Evolutionary conservation across 805 yeast genomes (phyloP), one percentile per base, ranked within the genome.

Genomic region (Ogataea nonfermentans): DNA sequence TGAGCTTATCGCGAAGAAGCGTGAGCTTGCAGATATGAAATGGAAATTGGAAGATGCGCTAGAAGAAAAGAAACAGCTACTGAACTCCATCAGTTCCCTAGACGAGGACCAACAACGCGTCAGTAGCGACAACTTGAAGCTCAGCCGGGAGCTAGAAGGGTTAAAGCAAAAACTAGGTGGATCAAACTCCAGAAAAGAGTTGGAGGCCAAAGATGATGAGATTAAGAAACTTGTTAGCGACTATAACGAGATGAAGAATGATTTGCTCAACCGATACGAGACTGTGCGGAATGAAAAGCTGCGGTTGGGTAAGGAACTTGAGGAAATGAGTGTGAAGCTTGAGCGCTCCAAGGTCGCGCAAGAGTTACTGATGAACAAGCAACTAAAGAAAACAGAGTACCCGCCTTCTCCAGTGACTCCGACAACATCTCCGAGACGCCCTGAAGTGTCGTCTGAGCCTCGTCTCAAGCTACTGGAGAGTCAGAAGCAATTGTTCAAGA

Each of bases 401-500:
- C 56, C 65, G 11, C 41, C 55, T 2, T 52, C 55, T 9, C 57
- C 56, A 4, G 45, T 47, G 14, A 48, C 61, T 15, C 55, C 61
- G n/a, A 33, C 50, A 6, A 29, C 28, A 4, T 28, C 37, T 10
- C 37, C 29, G 16, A 23, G 23, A 23, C 14, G 14, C 13, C 26
- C 8, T 2, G 37, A 28, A 13, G 37, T 24, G 17, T n/a, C 24
- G 2, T 4, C 30, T 2, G 30, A 28, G 20, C 37, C 28, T 9
- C 24, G 34, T 4, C 22, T 56, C 13, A 52, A 46, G 13, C 48
- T 64, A 10, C 53, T 66, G 24, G 66, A 66, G 31, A 62, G 63
- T 33, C 76, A 75, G 52, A 57, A 67, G 44, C 68, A 68, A 24
- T 66, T 71, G 40, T 72, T 68, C 55, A 68, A 62, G 47, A 69